These are phyloP conservation scores for Kluyveromyces siamensis DNA, from an alignment of 805 yeast genomes.

Conservation along the genomic window DNA sequence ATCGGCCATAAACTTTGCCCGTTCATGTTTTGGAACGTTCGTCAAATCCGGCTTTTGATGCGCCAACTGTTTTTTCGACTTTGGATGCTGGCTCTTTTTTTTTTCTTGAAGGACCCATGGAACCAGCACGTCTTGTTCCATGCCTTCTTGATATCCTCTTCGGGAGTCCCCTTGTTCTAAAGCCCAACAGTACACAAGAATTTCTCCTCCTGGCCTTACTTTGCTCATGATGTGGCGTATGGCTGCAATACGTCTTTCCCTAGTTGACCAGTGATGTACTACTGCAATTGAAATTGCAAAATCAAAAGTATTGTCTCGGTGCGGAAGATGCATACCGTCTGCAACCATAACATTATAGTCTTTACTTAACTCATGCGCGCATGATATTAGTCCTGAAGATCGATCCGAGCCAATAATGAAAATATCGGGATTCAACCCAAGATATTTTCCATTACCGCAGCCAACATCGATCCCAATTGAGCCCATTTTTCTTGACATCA, in stretches of 20 bases:
- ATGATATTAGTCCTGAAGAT: slow-evolving; percentile 57
- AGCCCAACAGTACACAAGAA: slow-evolving; percentile 93
- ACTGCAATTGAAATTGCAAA: slow-evolving; percentile 95
- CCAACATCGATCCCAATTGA: slow-evolving; percentile 87
- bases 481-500: slow-evolving; percentile 40
- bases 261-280: slow-evolving; percentile 88
- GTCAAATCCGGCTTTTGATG: slow-evolving; percentile 21
- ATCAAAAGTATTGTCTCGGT: slow-evolving; percentile 40
- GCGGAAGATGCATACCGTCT: slow-evolving; percentile 69
- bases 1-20: slow-evolving; percentile 19
- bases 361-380: slow-evolving; percentile 41
- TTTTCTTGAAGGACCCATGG: slow-evolving; percentile 82
- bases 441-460: slow-evolving; percentile 93
- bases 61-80: slow-evolving; percentile 7
- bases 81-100: slow-evolving; percentile 23
- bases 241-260: slow-evolving; percentile 69
- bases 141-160: slow-evolving; percentile 85
- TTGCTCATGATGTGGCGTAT: slow-evolving; percentile 57
- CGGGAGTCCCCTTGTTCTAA: slow-evolving; percentile 81
- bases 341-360: slow-evolving; percentile 56
- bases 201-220: slow-evolving; percentile 52
- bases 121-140: slow-evolving; percentile 87
- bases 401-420: slow-evolving; percentile 67
- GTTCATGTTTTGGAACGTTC: slow-evolving; percentile 19
- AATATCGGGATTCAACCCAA: slow-evolving; percentile 59